Base-by-base conservation (phyloP, 2,329 filamentous ascomycete genomes). In the Dothidotthia symphoricarpi region DNA sequence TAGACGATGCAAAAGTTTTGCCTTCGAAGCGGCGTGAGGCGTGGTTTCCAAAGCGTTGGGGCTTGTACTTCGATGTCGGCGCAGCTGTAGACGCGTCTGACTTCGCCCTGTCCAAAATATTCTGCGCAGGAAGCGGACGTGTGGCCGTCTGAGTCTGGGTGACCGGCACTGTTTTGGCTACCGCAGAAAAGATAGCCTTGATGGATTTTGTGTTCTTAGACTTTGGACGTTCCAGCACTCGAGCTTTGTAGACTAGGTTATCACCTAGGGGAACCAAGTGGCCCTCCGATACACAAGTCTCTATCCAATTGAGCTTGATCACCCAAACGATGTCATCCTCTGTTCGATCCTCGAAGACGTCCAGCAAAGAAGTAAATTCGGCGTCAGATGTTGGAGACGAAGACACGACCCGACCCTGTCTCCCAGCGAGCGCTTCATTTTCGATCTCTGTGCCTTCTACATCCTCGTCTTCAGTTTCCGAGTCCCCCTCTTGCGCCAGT, bases 81-180 rank as follows among this genome's bases (percentile, higher is more conserved):
- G 45, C 33, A 9, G 31, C 35, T 5, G 24, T 51, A 8, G 57
- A 48, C 3, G 67, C 66, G 44, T 79, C 76, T 34, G 70, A 69
- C 59, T 73, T 76, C 10, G 77, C 79, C 25, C 79, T 69, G 40
- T 76, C 67, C 7, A 81, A 53, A n/a, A 81, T 77, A 14, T 57
- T 47, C 29, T 54, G 46, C 6, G 30, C 41, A 9, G 43, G 30
- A 31, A 47, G 28, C n/a, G 59, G 58, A 4, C 34, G 55, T 13
- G 46, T 46, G 10, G 56, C 53, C 22, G 52, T 17, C 14, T 45
- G 28, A 6, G 37, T 53, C 37, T 55, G 52, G 13, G 59, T 58
- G 10, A 42, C 35, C 27, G 51, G 38, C 14, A 32, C 13, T 11
- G 26, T 14, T 24, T 33, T 39, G 7, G 43, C 13, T 17, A 16